These are phyloP conservation scores for Gossypium aridum DNA, from an alignment of 441 rosid species.

Conservation along the genomic window DNA sequence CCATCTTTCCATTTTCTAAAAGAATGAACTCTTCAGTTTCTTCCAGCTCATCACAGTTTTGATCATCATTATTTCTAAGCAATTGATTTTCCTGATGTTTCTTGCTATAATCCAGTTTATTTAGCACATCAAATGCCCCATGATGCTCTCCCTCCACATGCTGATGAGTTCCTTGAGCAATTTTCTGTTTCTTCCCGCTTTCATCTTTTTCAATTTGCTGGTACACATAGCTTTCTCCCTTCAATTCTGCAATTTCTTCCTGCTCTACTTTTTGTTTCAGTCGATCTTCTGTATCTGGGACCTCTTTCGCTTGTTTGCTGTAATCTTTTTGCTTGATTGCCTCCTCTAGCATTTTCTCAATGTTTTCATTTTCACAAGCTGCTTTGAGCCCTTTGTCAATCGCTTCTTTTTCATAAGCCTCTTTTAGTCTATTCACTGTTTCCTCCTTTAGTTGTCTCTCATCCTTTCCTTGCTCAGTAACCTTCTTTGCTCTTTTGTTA, in stretches of 20 bases:
- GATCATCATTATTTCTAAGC: constrained; percentile 21
- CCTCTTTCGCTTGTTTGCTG: constrained; percentile 10
- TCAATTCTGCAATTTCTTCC: constrained; percentile 25
- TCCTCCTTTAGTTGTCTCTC: constrained; percentile 34
- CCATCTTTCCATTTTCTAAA: constrained; percentile 23
- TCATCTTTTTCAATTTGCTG: constrained; percentile 14
- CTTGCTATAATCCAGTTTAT: constrained; percentile 16
- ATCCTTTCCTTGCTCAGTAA: constrained; percentile 26
- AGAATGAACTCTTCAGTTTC: constrained; percentile 22
- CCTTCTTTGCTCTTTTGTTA: constrained; percentile 24
- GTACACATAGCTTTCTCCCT: constrained; percentile 21
- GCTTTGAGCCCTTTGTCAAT: constrained; percentile 32
- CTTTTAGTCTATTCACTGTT: constrained; percentile 29
- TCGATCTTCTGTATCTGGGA: constrained; percentile 23
- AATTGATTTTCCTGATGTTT: constrained; percentile 17
- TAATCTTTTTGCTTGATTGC: constrained; percentile 11
- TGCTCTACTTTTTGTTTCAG: constrained; percentile 18
- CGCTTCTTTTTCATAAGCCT: constrained; percentile 32
- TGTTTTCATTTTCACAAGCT: constrained; percentile 36
- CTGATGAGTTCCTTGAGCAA: constrained; percentile 19
- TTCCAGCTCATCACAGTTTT: constrained; percentile 20
- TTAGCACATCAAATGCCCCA: constrained; percentile 9
- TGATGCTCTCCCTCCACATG: constrained; percentile 21
- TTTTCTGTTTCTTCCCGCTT: constrained; percentile 14
- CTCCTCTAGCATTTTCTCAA: constrained; percentile 15